Evolutionary conservation across 805 yeast species (phyloP), one percentile per base, ranked within the genome.

Genomic region (Myxozyma monticola): DNA sequence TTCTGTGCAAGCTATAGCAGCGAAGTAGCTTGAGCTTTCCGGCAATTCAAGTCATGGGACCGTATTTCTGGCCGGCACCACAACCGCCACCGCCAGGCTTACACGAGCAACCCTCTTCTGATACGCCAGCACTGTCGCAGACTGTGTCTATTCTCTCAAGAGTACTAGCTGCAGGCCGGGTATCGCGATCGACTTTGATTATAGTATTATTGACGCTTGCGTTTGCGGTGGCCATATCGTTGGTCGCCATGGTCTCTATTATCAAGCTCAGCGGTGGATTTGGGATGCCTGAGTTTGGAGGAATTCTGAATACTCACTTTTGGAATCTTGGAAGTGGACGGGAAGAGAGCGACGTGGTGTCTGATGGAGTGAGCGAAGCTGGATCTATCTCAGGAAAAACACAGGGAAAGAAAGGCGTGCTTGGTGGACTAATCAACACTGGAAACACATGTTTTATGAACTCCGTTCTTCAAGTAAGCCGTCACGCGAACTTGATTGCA

Each of bases 361-460:
- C 35, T 22, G 46, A 34, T 29, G 51, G 36, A n/a, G 47, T 21
- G 31, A 20, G 37, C 24, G 37, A 48, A 21, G 21, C 46, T 2
- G 30, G 41, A 14, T 12, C 26, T n/a, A n/a, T n/a, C 21, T 31
- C 39, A 15, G 37, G n/a, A 4, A 17, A 22, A 9, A n/a, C 21
- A 4, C 8, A 20, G 30, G 31, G 24, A 37, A 15, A 26, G 6
- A 28, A 18, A 6, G 37, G 39, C 12, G 37, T 38, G 10, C 18
- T 38, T 12, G 96, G 96, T 22, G 97, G 97, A 1, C 75, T 90
- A 31, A 76, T 79, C 51, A 90, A 90, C 65, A 96, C 88, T 57
- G 96, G 97, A 12, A 90, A 90, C 65, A 88, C 96, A 0, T 90
- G 97, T 67, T 90, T 90, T 62, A 88, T 89, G 95, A 90, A 90